These are phyloP conservation scores for Entoloma clypeatum DNA, from an alignment of 1,284 basidiomycete genomes.

Conservation along the genomic window DNA sequence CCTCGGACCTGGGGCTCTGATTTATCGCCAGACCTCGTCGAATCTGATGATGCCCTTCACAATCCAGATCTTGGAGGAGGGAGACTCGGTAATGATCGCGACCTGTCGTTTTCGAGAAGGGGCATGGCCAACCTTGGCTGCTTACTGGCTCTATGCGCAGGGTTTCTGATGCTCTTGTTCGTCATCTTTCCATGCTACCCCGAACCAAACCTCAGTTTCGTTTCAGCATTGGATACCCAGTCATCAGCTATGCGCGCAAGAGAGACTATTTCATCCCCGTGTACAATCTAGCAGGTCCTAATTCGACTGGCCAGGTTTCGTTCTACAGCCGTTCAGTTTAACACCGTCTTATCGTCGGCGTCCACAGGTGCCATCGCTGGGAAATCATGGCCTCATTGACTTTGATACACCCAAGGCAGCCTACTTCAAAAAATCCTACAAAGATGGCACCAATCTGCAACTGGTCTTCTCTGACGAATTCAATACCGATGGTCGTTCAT, in stretches of 20 bases:
- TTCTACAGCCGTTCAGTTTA: neutral
- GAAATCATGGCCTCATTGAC: slow-evolving; percentile 63
- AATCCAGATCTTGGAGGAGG: slow-evolving; percentile 39
- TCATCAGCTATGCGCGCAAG: slow-evolving; percentile 47
- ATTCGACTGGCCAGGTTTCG: slow-evolving; percentile 51
- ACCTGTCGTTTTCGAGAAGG: slow-evolving; percentile 41
- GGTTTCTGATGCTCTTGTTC: slow-evolving; percentile 52
- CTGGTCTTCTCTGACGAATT: slow-evolving; percentile 78
- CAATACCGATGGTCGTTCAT: slow-evolving; percentile 66
- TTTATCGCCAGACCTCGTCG: slow-evolving; percentile 43
- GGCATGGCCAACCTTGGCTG: slow-evolving; percentile 67
- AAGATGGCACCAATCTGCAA: slow-evolving; percentile 42
- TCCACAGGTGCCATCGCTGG: slow-evolving; percentile 45
- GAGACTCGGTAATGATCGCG: slow-evolving; percentile 23
- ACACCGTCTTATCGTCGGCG: neutral
- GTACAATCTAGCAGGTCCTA: slow-evolving; percentile 71
- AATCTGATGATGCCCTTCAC: slow-evolving; percentile 55
- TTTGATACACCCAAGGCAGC: slow-evolving; percentile 57
- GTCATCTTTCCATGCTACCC: slow-evolving; percentile 19
- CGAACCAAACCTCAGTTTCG: neutral
- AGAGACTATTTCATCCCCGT: slow-evolving; percentile 34
- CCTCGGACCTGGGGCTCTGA: slow-evolving; percentile 52
- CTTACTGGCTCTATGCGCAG: slow-evolving; percentile 45
- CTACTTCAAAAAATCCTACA: slow-evolving; percentile 45
- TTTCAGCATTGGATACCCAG: slow-evolving; percentile 49